Percentiles rank a stretch among this genome's conserved stretches.
Conservation (phyloP, 345 rosid species). For the Sonneratia caseolaris region DNA sequence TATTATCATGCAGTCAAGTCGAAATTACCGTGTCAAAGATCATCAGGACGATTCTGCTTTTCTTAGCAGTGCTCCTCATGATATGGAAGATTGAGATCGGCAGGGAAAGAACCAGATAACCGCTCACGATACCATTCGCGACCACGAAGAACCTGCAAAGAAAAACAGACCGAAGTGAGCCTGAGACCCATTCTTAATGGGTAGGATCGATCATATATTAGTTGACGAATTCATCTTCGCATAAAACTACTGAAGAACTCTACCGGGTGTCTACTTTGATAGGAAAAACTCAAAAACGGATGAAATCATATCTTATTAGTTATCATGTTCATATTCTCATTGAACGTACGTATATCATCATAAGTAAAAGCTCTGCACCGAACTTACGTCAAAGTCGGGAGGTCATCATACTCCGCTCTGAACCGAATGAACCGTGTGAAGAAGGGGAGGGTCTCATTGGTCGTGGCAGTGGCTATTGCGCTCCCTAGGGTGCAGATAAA, state of each 20-base stretch:
- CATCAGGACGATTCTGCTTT: constrained; percentile 11
- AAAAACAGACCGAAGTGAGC: not conserved
- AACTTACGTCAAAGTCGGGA: constrained; percentile 41
- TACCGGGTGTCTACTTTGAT: no score
- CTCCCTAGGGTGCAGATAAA: constrained; percentile 3
- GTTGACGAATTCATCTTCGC: not conserved
- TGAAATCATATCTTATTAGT: not conserved
- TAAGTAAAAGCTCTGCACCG: not conserved
- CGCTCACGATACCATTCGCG: constrained; percentile 4
- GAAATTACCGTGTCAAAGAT: constrained; percentile 12
- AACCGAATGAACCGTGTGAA: constrained; percentile 33
- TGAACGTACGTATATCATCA: no score
- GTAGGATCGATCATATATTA: not conserved
- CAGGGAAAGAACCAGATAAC: constrained; percentile 10
- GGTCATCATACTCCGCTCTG: constrained; percentile 38
- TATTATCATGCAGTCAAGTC: not conserved
- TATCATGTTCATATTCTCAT: no score
- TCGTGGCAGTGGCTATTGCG: constrained; percentile 4
- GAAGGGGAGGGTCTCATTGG: constrained; percentile 8
- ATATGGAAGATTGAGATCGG: constrained; percentile 13
- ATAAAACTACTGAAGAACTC: not conserved
- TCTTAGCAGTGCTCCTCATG: constrained; percentile 12
- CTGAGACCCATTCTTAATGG: not conserved
- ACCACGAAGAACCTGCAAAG: constrained; percentile 5
- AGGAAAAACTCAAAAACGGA: not conserved